Conservation (phyloP, 2,329 filamentous ascomycete species). For the Geosmithia flava region DNA sequence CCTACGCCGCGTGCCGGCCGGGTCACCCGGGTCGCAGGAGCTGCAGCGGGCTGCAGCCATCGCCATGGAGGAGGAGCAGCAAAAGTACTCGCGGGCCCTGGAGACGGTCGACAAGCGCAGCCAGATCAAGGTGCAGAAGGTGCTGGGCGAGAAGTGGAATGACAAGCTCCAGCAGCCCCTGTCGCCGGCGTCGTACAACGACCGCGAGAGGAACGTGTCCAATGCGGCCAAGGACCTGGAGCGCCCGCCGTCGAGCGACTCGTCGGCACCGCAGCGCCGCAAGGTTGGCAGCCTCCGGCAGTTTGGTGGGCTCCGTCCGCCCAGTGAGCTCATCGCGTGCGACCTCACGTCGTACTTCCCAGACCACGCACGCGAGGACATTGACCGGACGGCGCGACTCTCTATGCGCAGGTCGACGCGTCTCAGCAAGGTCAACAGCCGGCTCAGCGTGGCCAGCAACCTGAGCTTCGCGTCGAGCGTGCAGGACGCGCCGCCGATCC, state of each 20-base stretch:
- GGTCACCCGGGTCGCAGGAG: constrained; percentile 79
- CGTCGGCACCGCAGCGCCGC: constrained; percentile 25
- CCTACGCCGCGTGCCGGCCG: constrained; percentile 80
- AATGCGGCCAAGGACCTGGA: constrained; percentile 47
- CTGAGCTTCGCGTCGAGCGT: constrained; percentile 86
- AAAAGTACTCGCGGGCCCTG: constrained; percentile 53
- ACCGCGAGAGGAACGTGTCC: constrained; percentile 55
- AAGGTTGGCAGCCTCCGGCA: constrained; percentile 51
- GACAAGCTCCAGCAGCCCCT: constrained; percentile 71
- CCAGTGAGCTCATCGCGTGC: constrained; percentile 93
- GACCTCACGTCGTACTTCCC: constrained; percentile 97
- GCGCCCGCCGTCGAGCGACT: constrained; percentile 37
- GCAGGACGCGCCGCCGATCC: constrained; percentile 86
- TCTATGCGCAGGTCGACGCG: constrained; percentile 84
- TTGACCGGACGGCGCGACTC: constrained; percentile 88
- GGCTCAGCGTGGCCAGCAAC: constrained; percentile 87
- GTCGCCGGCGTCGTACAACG: constrained; percentile 64
- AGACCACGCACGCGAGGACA: constrained; percentile 84
- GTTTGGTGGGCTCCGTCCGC: constrained; percentile 85
- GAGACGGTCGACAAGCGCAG: constrained; percentile 61
- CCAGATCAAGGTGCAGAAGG: constrained; percentile 76
- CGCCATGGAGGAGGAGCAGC: constrained; percentile 73
- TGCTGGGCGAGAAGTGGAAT: constrained; percentile 79
- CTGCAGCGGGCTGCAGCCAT: constrained; percentile 80
- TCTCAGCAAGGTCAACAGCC: constrained; percentile 83